Evolutionary conservation across 2,329 filamentous ascomycete genomes (phyloP).

Genomic region (Xylogone sp.): DNA sequence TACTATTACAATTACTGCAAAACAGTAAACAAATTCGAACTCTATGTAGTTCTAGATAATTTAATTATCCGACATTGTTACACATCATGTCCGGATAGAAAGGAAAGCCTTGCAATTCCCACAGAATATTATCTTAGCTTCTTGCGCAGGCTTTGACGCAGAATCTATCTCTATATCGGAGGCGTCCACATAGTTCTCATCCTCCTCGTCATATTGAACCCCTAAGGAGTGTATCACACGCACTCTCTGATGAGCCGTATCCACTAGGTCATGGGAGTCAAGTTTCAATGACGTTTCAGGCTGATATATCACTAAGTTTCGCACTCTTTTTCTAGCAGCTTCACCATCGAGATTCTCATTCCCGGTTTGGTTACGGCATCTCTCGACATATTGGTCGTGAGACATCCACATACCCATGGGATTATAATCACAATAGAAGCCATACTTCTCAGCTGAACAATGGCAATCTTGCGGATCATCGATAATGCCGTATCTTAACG

Average conservation of each 20-base stretch:
- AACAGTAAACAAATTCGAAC: not conserved
- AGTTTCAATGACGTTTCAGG: not conserved
- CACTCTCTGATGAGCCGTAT: not conserved
- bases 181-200: not conserved
- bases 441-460: not conserved
- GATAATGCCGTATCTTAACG: not conserved
- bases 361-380: not conserved
- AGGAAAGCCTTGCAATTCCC: not conserved
- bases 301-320: not conserved
- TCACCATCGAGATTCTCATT: not conserved
- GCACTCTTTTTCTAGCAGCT: not conserved
- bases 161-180: not conserved
- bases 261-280: not conserved
- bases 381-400: not conserved
- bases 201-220: not conserved
- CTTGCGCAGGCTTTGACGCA: not conserved
- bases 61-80: not conserved
- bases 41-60: not conserved
- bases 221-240: not conserved
- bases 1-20: not conserved
- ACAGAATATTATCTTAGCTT: not conserved
- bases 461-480: not conserved
- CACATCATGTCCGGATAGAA: not conserved
- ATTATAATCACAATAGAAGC: not conserved
- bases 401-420: not conserved